Evolutionary conservation across 306 rosid genomes (phyloP), one percentile per base, ranked within the genome.

Genomic region (Quercus alba): DNA sequence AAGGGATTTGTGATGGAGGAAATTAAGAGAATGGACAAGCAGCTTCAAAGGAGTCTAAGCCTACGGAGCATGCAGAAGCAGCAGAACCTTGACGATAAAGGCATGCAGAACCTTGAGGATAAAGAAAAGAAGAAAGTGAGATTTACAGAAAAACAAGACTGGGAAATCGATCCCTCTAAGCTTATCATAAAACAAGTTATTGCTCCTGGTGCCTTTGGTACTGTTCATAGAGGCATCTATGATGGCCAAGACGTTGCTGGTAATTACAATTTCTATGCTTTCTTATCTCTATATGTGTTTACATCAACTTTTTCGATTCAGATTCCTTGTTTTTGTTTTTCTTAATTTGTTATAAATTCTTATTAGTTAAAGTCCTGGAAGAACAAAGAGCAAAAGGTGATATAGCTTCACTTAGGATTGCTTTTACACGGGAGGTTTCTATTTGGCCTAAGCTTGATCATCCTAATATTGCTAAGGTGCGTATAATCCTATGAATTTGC

Each of bases 401-500:
- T 18, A 19, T 19, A 33, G 51, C 20, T 18, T 67, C 13, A 33
- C 51, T 67, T 15, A 18, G 11, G 11, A 10, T 14, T 35, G 51
- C 51, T 72, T 72, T 79, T 20, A 66, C 17, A 6, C 56, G 28
- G 2, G 77, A 79, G 73, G 41, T 79, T 79, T 49, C 46, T 20
- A 33, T 72, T 30, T 79, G 77, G 82, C 52, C 62, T 31, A 49
- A 31, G 55, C 82, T 79, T 72, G 73, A 79, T 5, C 77, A 79
- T 51, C 77, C 77, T 15, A 79, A 79, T 35, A n/a, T 79, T 72
- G 75, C 72, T 10, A 61, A 49, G 79, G 79, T 76, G 46, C 46
- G 46, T 38, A 38, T 38, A 62, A 33, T 67, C 52, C 26, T 35
- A 67, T 30, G 51, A 31, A 33, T 33, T 31, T 31, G 46, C 46